A percentile compares a stretch with the other conserved stretches of the same genome.
Conservation (phyloP, 2,329 filamentous ascomycete species). For the Westerdykella aurantiaca region DNA sequence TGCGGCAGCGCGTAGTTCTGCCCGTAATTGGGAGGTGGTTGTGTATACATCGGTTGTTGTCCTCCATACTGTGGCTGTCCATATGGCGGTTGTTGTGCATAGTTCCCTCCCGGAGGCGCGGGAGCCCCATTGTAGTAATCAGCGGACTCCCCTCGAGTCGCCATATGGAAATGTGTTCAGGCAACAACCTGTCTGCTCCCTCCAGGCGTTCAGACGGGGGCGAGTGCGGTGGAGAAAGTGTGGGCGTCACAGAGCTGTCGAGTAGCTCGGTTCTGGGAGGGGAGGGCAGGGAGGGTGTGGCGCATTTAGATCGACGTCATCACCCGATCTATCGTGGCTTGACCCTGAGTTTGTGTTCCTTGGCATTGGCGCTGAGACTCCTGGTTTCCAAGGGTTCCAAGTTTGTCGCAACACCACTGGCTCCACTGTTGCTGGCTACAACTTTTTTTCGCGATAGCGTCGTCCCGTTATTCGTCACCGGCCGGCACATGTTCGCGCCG, state of each 20-base stretch:
- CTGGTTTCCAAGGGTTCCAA: too few species aligned
- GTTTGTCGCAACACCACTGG: too few species aligned
- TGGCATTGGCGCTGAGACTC: background rate
- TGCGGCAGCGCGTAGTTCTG: conserved; percentile 27
- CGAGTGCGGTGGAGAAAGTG: too few species aligned
- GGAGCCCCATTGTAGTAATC: conserved; percentile 35
- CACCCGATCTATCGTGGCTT: background rate
- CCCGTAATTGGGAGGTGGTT: conserved; percentile 28
- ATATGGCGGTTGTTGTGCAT: conserved; percentile 10
- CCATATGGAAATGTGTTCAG: conserved; percentile 15
- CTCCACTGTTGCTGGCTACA: too few species aligned
- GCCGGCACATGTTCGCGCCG: too few species aligned
- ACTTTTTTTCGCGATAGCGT: too few species aligned
- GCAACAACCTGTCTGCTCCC: too few species aligned
- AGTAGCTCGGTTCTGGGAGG: background rate
- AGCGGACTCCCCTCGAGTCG: conserved; percentile 32
- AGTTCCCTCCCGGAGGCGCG: conserved; percentile 11
- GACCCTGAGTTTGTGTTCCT: background rate
- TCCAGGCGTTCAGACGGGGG: too few species aligned
- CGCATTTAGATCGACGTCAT: background rate
- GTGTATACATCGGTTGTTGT: conserved; percentile 20
- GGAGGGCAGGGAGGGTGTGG: background rate
- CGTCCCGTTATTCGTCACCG: too few species aligned
- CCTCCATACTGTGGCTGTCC: conserved; percentile 7
- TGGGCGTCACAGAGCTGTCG: too few species aligned